phyloP scores from a whole-genome alignment of 1,284 basidiomycete species.

The Irpex rosettiformis region DNA sequence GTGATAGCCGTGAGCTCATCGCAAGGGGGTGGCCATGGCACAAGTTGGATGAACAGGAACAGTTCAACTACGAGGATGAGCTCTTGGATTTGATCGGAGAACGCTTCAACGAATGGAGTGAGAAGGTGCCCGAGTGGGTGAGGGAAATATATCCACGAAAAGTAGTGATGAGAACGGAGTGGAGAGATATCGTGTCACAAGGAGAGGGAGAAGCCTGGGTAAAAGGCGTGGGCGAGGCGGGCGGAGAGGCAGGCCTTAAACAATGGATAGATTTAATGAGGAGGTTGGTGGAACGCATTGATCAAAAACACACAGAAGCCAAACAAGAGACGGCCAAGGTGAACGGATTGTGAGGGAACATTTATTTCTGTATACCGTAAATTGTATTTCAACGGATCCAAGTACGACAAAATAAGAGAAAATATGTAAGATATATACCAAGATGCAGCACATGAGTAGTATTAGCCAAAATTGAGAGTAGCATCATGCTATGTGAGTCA shows the following conservation, averaged over 20 bases:
- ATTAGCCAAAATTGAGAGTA: too few relatives aligned
- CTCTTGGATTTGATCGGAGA: conserved; percentile 46
- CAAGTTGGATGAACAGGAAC: conserved; percentile 44
- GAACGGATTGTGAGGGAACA: conserved; percentile 11
- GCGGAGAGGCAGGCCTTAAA: conserved; percentile 34
- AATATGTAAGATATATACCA: too few relatives aligned
- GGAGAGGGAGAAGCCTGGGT: conserved; percentile 61
- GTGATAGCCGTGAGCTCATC: conserved; percentile 31
- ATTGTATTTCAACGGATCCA: too few relatives aligned
- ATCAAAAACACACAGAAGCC: conserved; percentile 17
- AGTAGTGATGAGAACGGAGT: conserved; percentile 45
- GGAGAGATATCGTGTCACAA: conserved; percentile 53
- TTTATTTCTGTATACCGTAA: too few relatives aligned
- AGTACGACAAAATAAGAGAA: too few relatives aligned
- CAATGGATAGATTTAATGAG: conserved; percentile 66
- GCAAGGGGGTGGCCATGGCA: conserved; percentile 59
- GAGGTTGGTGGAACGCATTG: conserved; percentile 40
- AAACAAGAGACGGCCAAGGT: not conserved
- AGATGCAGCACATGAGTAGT: too few relatives aligned
- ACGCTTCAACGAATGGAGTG: conserved; percentile 29
- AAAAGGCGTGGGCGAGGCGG: conserved; percentile 51
- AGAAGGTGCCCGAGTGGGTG: conserved; percentile 51
- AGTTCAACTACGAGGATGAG: conserved; percentile 66
- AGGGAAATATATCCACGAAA: conserved; percentile 53
- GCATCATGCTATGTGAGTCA: too few relatives aligned